These are phyloP conservation scores for Paraphoma sp. DNA, from an alignment of 2,329 filamentous ascomycete species.

Conservation along the genomic window DNA sequence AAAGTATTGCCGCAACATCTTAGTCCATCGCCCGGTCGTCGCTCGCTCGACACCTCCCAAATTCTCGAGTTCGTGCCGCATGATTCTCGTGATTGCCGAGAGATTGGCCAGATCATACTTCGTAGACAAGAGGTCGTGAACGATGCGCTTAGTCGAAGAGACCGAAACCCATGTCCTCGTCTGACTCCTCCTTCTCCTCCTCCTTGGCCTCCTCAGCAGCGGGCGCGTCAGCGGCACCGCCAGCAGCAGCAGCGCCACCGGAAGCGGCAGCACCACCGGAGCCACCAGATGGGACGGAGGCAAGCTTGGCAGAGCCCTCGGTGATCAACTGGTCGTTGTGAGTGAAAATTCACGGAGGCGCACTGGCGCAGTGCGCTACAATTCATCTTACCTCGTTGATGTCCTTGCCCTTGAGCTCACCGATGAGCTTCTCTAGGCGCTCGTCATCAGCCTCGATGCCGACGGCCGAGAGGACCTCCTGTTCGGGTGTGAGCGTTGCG, in stretches of 20 bases:
- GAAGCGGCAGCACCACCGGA: slow-evolving; percentile 69
- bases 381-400: slow-evolving; percentile 79
- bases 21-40: slow-evolving; percentile 31
- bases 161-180: slow-evolving; percentile 78
- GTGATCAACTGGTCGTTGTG: slow-evolving; percentile 76
- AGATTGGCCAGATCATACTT: slow-evolving; percentile 38
- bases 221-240: slow-evolving; percentile 59
- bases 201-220: slow-evolving; percentile 68
- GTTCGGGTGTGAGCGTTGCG: slow-evolving; percentile 11
- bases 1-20: slow-evolving; percentile 22
- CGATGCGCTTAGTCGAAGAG: slow-evolving; percentile 66
- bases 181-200: slow-evolving; percentile 79
- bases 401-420: slow-evolving; percentile 89
- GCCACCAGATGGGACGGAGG: slow-evolving; percentile 94
- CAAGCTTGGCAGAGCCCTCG: slow-evolving; percentile 90
- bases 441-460: slow-evolving; percentile 90
- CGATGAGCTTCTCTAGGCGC: slow-evolving; percentile 84
- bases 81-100: slow-evolving; percentile 39
- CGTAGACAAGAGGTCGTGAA: slow-evolving; percentile 27
- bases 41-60: slow-evolving; percentile 48
- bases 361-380: background rate
- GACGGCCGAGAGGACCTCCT: slow-evolving; percentile 90
- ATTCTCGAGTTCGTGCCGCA: slow-evolving; percentile 38
- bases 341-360: slow-evolving; percentile 18
- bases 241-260: slow-evolving; percentile 71